These are phyloP conservation scores for Neofusicoccum laricinum DNA, from an alignment of 2,329 filamentous ascomycete species.

Conservation along the genomic window DNA sequence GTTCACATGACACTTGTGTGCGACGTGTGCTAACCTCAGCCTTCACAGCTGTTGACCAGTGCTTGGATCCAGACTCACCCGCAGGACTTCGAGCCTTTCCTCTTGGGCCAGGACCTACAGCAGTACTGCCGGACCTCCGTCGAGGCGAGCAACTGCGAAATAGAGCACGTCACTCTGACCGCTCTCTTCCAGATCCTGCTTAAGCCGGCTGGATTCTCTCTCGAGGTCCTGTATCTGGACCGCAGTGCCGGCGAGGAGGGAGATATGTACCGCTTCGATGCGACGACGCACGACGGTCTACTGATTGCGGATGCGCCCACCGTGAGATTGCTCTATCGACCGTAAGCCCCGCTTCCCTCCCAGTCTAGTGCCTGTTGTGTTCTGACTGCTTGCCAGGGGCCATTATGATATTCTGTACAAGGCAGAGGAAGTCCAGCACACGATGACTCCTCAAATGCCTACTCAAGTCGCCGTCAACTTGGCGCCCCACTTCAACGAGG, in stretches of 20 bases:
- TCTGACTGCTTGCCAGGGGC: slow-evolving; percentile 50
- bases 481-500: slow-evolving; percentile 20
- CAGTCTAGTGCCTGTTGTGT: neutral
- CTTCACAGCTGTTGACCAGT: slow-evolving; percentile 70
- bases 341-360: slow-evolving; percentile 46
- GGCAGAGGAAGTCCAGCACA: slow-evolving; percentile 48
- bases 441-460: slow-evolving; percentile 27
- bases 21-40: slow-evolving; percentile 16
- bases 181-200: slow-evolving; percentile 76
- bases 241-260: slow-evolving; percentile 74
- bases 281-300: slow-evolving; percentile 44
- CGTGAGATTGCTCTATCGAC: slow-evolving; percentile 65
- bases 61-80: slow-evolving; percentile 78
- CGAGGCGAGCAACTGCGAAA: slow-evolving; percentile 75
- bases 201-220: slow-evolving; percentile 70
- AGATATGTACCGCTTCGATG: slow-evolving; percentile 65
- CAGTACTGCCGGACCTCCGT: slow-evolving; percentile 69
- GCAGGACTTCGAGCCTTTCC: slow-evolving; percentile 68
- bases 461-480: slow-evolving; percentile 30
- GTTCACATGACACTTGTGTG: slow-evolving; percentile 5
- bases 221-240: slow-evolving; percentile 91
- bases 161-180: slow-evolving; percentile 83
- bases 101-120: slow-evolving; percentile 56
- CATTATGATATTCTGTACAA: slow-evolving; percentile 96
- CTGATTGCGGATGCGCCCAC: slow-evolving; percentile 53